phyloP scores from a whole-genome alignment of 352 stramenopile genomes.

The Phytophthora ramorum region DNA sequence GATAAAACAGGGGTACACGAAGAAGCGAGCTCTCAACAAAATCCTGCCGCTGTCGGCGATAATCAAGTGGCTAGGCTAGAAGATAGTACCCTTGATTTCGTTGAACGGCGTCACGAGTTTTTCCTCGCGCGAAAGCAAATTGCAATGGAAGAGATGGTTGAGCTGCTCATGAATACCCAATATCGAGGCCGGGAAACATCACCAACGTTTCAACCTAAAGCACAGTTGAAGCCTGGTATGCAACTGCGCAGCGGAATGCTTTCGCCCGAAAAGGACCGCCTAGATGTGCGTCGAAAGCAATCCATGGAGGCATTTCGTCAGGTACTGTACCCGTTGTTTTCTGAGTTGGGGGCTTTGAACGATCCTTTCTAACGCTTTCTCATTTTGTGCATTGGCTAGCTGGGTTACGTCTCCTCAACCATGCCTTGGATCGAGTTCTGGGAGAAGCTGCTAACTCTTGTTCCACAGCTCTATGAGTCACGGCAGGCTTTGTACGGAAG shows the following conservation, averaged over 20 bases:
- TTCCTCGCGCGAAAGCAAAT: slow-evolving; percentile 35
- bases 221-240: slow-evolving; percentile 3
- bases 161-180: slow-evolving; percentile 33
- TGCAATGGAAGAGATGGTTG: slow-evolving; percentile 32
- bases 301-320: slow-evolving; percentile 69
- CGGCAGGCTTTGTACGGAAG: slow-evolving; percentile 41
- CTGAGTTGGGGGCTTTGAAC: background rate
- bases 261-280: slow-evolving; percentile 50
- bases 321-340: slow-evolving; percentile 16
- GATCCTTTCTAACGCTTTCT: background rate
- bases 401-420: slow-evolving; percentile 62
- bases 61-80: slow-evolving; percentile 17
- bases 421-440: slow-evolving; percentile 68
- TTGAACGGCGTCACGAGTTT: slow-evolving; percentile 19
- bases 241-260: slow-evolving; percentile 51
- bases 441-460: slow-evolving; percentile 53
- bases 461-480: slow-evolving; percentile 60
- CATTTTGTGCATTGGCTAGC: slow-evolving; percentile 19
- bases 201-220: slow-evolving; percentile 5
- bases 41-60: slow-evolving; percentile 8
- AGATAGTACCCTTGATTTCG: slow-evolving; percentile 10
- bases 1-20: slow-evolving; percentile 8
- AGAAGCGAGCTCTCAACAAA: slow-evolving; percentile 12
- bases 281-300: slow-evolving; percentile 61
- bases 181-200: slow-evolving; percentile 17